Base-by-base conservation (phyloP, 306 rosid genomes). In the Dryas alaskensis region DNA sequence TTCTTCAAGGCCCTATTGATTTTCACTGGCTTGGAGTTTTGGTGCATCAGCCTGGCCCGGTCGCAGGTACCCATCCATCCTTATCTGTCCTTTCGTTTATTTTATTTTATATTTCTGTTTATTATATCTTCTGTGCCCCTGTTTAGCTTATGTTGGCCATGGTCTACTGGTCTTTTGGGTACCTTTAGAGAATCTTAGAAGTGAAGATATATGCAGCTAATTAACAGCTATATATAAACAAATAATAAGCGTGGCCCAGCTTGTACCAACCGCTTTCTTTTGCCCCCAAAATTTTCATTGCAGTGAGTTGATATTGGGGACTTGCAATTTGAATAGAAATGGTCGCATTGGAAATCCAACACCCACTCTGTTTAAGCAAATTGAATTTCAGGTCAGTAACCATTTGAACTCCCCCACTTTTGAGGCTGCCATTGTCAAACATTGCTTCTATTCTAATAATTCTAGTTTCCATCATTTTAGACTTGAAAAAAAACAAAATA, bases 271-370 rank as follows among this genome's bases (percentile, higher is more conserved):
- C 8, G 6, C 55, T 65, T 71, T 55, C n/a, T 7, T 43, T 69
- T 60, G 10, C 39, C 42, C 74, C 40, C 50, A 70, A 7, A 39
- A n/a, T 67, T 57, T 67, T 80, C 66, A 46, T 74, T 49, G 69
- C 49, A 14, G 49, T 46, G 70, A 61, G 78, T 53, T 82, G 81
- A 74, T 54, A 58, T 27, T 27, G 31, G 31, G 31, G 31, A 27
- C 31, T 27, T 27, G 31, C 31, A 27, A 27, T 27, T 27, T 27
- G 31, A 27, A 27, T 27, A 27, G 58, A 59, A 54, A 66, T 16
- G 72, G 8, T 63, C 22, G 67, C 85, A 75, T 76, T 72, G 88
- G 85, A 69, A 81, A 83, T 70, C 79, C 78, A 82, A 81, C 73
- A 57, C 62, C 62, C 73, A 69, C 73, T 66, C 68, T 74, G 75